phyloP scores from a whole-genome alignment of 2,329 filamentous ascomycete species.

The Calonectria hongkongensis region DNA sequence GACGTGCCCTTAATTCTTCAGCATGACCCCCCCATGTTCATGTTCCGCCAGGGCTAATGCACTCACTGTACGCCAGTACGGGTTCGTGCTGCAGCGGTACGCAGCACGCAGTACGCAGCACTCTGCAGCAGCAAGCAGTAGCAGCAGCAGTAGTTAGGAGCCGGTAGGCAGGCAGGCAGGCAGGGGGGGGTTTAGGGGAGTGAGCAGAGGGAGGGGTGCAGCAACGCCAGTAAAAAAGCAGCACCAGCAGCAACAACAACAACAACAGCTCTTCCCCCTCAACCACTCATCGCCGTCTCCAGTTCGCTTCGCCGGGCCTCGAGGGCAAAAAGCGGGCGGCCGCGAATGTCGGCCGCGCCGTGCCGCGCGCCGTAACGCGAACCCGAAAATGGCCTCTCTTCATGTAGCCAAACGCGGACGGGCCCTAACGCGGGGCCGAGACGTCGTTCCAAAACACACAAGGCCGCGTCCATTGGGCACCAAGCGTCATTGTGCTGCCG shows the following conservation, averaged over 20 bases:
- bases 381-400: slow-evolving; percentile 9
- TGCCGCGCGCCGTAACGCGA: slow-evolving; percentile 31
- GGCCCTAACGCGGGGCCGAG: slow-evolving; percentile 17
- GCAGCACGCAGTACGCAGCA: neutral
- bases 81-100: slow-evolving; percentile 22
- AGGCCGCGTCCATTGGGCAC: slow-evolving; percentile 32
- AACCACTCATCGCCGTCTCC: neutral
- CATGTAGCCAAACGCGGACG: neutral
- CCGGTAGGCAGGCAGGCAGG: no score
- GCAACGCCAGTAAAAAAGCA: neutral
- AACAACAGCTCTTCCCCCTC: neutral
- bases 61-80: slow-evolving; percentile 25
- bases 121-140: neutral
- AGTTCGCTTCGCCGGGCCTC: slow-evolving; percentile 17
- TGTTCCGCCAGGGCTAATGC: slow-evolving; percentile 16
- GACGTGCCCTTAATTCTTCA: slow-evolving; percentile 1
- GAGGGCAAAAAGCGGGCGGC: slow-evolving; percentile 21
- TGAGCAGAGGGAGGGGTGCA: neutral
- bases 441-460: slow-evolving; percentile 9
- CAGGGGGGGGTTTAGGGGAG: neutral
- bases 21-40: slow-evolving; percentile 26
- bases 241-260: neutral
- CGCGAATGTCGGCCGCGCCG: slow-evolving; percentile 34
- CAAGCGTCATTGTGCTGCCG: slow-evolving; percentile 11
- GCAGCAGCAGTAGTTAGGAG: neutral